Percentiles rank a stretch among this genome's conserved stretches.
Evolutionary conservation across 495 filamentous ascomycete species (phyloP).

Genomic region (Aspergillus haitiensis): DNA sequence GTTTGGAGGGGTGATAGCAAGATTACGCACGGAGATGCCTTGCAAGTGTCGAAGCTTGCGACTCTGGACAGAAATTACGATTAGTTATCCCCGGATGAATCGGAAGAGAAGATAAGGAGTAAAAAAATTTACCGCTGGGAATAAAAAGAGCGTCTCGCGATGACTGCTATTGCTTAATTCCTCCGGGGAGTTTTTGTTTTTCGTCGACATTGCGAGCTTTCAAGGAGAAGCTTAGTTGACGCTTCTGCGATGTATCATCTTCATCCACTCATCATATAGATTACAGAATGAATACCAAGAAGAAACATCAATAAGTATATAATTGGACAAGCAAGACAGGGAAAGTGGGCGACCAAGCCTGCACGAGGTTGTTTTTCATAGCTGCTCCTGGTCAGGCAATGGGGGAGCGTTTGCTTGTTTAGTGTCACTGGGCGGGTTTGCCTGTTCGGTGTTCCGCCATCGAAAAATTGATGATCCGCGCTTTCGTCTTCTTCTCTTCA

Average conservation of each 20-base stretch:
- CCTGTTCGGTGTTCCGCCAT: constrained; percentile 21
- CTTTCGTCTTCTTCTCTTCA: constrained; percentile 4
- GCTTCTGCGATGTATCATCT: constrained; percentile 1
- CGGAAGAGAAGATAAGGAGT: not conserved
- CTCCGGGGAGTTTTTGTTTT: constrained; percentile 19
- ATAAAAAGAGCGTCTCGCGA: constrained; percentile 51
- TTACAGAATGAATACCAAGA: not conserved
- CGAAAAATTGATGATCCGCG: constrained; percentile 35
- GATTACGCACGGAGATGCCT: constrained; percentile 83
- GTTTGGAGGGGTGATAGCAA: constrained; percentile 58
- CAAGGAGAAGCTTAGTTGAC: constrained; percentile 19
- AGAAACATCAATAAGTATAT: not conserved
- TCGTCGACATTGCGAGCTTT: constrained; percentile 21
- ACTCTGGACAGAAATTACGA: constrained; percentile 55
- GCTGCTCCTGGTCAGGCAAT: no score
- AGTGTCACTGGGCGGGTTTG: constrained; percentile 9
- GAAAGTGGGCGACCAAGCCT: not conserved
- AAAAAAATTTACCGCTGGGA: constrained; percentile 43
- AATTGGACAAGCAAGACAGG: not conserved
- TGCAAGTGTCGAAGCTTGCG: constrained; percentile 85
- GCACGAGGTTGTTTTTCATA: not conserved
- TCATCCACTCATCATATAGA: constrained; percentile 22
- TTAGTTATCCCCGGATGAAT: constrained; percentile 4
- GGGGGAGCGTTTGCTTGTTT: not conserved
- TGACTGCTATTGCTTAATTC: constrained; percentile 26